These are phyloP conservation scores for Penstemon davidsonii DNA, from an alignment of 257 asterid genomes.

Conservation along the genomic window DNA sequence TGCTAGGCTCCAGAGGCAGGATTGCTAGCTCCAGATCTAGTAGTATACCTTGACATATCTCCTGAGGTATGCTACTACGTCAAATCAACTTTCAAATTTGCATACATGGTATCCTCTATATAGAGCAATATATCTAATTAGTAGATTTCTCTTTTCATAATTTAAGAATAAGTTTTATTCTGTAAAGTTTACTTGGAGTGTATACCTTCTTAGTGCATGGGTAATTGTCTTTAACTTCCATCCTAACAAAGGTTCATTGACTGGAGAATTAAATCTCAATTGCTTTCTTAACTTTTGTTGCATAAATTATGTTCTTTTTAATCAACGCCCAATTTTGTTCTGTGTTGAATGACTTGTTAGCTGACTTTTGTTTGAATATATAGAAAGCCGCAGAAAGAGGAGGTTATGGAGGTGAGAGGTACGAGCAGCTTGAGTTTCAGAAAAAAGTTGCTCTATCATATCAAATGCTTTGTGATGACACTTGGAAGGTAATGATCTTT, in stretches of 20 bases:
- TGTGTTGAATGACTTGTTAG: constrained; percentile 10
- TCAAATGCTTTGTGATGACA: constrained; percentile 53
- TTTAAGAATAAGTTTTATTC: not conserved
- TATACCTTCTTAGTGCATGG: not conserved
- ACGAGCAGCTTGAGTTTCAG: constrained; percentile 96
- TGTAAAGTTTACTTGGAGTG: not conserved
- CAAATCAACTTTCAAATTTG: constrained; percentile 10
- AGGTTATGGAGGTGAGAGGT: constrained; percentile 94
- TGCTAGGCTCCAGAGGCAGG: constrained; percentile 89
- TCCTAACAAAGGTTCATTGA: constrained; percentile 1
- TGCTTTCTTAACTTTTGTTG: constrained; percentile 11
- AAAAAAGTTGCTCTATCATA: constrained; percentile 65
- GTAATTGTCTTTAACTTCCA: not conserved
- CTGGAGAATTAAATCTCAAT: not conserved
- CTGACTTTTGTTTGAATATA: constrained; percentile 23
- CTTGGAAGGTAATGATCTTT: constrained; percentile 73
- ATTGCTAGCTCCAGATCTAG: constrained; percentile 89
- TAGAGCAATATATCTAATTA: not conserved
- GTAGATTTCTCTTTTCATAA: constrained; percentile 1
- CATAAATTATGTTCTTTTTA: not conserved
- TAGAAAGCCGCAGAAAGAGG: constrained; percentile 96
- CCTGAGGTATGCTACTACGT: constrained; percentile 64
- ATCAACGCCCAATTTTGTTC: constrained; percentile 1
- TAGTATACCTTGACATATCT: constrained; percentile 81
- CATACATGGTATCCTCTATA: constrained; percentile 1